Conservation (phyloP, 164 flowering plant genomes). For the Piper longum region DNA sequence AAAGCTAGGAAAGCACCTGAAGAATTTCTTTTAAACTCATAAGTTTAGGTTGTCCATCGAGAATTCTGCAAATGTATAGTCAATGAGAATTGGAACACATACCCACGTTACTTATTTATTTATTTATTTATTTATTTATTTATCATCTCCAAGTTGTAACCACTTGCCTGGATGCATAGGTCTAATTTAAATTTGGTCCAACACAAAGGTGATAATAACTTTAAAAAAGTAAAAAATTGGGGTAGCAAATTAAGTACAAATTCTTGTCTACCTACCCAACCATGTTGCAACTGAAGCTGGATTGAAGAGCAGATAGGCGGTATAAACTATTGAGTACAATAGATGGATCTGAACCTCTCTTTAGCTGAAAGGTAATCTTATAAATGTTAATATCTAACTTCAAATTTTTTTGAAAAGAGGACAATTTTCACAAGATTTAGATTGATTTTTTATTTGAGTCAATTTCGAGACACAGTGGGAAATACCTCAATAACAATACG, state of each 20-base stretch:
- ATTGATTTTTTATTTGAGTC: no score
- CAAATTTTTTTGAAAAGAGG: no score
- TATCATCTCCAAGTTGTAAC: no score
- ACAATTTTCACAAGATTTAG: no score
- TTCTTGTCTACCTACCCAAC: constrained; percentile 59
- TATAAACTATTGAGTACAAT: constrained; percentile 76
- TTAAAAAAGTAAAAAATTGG: no score
- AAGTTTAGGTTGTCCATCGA: constrained; percentile 71
- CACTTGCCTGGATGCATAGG: no score
- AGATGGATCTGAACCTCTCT: constrained; percentile 77
- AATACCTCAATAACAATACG: constrained; percentile 92
- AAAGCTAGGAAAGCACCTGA: constrained; percentile 32
- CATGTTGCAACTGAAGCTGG: constrained; percentile 97
- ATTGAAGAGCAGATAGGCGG: constrained; percentile 77
- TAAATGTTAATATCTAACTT: neutral
- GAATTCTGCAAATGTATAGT: constrained; percentile 36
- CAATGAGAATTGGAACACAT: no score
- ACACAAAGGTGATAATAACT: no score
- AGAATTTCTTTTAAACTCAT: constrained; percentile 92
- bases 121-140: no score
- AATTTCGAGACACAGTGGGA: no score
- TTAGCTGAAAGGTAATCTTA: constrained; percentile 34
- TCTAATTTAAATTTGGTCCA: no score
- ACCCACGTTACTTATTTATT: neutral
- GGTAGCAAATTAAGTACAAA: no score